Conservation (phyloP, 1,284 basidiomycete species). For the Trichosporon asahii region DNA sequence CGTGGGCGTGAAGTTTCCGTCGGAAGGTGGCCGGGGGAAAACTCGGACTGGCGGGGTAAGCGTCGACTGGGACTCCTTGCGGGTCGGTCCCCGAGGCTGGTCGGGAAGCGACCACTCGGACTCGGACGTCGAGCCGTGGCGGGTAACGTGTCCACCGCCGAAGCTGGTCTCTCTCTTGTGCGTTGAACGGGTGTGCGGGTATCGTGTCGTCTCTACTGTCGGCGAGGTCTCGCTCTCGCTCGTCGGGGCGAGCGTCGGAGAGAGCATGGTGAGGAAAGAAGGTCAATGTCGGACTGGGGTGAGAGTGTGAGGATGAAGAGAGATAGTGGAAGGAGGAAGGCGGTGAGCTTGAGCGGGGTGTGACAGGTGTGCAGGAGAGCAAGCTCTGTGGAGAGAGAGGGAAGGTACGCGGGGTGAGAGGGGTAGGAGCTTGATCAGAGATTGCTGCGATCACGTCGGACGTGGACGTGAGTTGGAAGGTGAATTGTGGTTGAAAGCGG, state of each 20-base stretch:
- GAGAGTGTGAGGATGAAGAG: neutral
- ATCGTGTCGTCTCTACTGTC: neutral
- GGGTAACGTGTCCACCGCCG: neutral
- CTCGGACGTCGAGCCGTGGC: constrained; percentile 8
- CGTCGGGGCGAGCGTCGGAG: neutral
- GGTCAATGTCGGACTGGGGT: neutral
- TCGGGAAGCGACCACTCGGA: constrained; percentile 6
- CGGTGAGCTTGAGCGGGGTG: neutral
- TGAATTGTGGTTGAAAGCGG: constrained; percentile 5
- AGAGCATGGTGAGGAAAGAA: neutral
- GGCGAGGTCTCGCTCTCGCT: neutral
- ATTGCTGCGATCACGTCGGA: neutral
- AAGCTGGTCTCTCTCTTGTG: neutral
- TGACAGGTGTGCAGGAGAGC: neutral
- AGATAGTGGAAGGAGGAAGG: neutral
- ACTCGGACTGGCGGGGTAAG: constrained; percentile 9
- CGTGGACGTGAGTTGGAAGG: constrained; percentile 3
- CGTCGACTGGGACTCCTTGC: constrained; percentile 3
- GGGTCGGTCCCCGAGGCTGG: neutral
- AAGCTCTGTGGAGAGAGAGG: neutral
- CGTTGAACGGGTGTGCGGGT: neutral
- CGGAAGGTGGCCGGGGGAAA: constrained; percentile 11
- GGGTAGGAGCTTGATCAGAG: neutral
- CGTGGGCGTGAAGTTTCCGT: constrained; percentile 5
- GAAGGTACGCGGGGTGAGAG: neutral